These are phyloP conservation scores for Pelargonium fulgidum DNA, from an alignment of 441 rosid species.

Conservation along the genomic window DNA sequence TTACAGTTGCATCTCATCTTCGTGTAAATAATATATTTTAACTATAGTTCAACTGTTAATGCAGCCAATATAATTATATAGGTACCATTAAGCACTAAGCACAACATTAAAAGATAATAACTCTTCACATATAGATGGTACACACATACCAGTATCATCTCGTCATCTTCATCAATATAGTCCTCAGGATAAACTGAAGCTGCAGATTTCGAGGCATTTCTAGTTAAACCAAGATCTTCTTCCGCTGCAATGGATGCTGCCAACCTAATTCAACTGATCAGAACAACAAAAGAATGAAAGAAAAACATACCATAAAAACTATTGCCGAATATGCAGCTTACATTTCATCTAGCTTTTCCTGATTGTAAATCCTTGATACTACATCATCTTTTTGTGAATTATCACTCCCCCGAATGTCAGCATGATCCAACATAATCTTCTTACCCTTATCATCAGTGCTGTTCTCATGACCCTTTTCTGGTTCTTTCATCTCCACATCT, in stretches of 20 bases:
- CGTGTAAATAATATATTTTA: neutral
- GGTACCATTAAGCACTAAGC: neutral
- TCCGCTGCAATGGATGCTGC: conserved; percentile 66
- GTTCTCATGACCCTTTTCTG: conserved; percentile 17
- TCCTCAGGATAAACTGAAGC: conserved; percentile 38
- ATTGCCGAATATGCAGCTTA: conserved; percentile 30
- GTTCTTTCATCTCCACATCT: neutral
- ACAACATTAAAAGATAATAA: neutral
- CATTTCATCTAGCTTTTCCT: conserved; percentile 66
- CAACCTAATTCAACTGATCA: conserved; percentile 42
- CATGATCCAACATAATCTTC: conserved; percentile 36
- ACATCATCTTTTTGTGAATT: conserved; percentile 23
- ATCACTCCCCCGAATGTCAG: conserved; percentile 19
- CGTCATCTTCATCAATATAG: conserved; percentile 59
- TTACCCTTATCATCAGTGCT: conserved; percentile 45
- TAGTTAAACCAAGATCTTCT: conserved; percentile 38
- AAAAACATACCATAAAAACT: conserved; percentile 19
- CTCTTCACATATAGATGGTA: neutral
- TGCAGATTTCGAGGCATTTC: conserved; percentile 41
- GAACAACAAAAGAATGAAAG: conserved; percentile 20
- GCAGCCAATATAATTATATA: neutral
- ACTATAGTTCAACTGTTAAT: neutral
- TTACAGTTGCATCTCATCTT: neutral
- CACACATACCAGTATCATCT: conserved; percentile 55
- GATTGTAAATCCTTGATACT: conserved; percentile 27